Conservation (phyloP, 108 stramenopile species). For the Skeletonema marinoi region DNA sequence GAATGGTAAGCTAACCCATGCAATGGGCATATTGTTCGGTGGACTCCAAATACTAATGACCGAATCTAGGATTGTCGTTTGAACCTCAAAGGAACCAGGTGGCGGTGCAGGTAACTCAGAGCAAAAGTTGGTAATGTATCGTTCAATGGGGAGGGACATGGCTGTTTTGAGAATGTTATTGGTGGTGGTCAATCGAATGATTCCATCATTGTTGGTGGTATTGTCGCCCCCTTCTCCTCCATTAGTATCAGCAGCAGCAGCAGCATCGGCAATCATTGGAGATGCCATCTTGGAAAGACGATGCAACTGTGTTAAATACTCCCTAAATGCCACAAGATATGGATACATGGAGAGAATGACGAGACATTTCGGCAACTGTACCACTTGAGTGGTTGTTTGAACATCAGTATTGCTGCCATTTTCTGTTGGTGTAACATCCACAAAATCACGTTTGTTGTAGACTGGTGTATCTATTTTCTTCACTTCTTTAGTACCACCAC, state of each 20-base stretch:
- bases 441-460: slow-evolving; percentile 24
- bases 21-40: slow-evolving; percentile 93
- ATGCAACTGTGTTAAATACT: slow-evolving; percentile 92
- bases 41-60: slow-evolving; percentile 90
- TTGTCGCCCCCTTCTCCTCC: not conserved
- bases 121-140: slow-evolving; percentile 94
- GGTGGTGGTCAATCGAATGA: not conserved
- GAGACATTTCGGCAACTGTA: slow-evolving; percentile 80
- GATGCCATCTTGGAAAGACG: slow-evolving; percentile 85
- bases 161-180: not conserved
- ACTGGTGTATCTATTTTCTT: slow-evolving; percentile 31
- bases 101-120: slow-evolving; percentile 97
- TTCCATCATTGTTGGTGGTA: not conserved
- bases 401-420: slow-evolving; percentile 44
- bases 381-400: not conserved
- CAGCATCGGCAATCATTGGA: slow-evolving; percentile 61
- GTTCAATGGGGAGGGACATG: slow-evolving; percentile 79
- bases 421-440: slow-evolving; percentile 2
- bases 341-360: slow-evolving; percentile 94
- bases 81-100: slow-evolving; percentile 90
- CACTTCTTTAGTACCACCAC: slow-evolving; percentile 7
- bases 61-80: slow-evolving; percentile 68
- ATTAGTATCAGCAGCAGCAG: too few species aligned
- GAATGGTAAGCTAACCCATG: slow-evolving; percentile 94
- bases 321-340: slow-evolving; percentile 88